Evolutionary conservation across 192 early-diverging fungal species (phyloP), one percentile per base, ranked within the genome.

Genomic region (Backusella sp.): DNA sequence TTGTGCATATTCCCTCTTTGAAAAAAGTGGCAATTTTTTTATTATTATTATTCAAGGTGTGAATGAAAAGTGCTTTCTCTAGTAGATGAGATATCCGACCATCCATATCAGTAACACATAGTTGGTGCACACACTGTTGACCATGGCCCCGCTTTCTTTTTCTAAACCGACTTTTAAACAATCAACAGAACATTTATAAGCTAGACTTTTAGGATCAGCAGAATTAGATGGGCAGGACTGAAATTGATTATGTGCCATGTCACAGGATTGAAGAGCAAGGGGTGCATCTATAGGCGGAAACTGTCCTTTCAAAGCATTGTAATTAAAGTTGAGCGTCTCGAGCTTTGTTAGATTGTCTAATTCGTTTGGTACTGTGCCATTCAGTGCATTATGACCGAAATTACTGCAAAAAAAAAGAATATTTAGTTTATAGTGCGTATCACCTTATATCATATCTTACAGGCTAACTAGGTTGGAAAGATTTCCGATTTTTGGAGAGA

Each of bases 231-330:
- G 78, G 59, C 78, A 83, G 17, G 65, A 70, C 34, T 80, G 73
- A 73, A 83, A 80, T 42, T 68, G 66, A 39, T 80, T 83, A 17
- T 75, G 82, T 1, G 39, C 15, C 53, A 75, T 59, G 19, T 39
- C 56, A 46, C 82, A 83, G 21, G 59, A 71, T 7, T 23, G 73
- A 7, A 83, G 59, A 36, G 65, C 39, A 17, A 53, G 15, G 4
- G 82, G 82, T 8, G 82, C 82, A 44, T 42, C 32, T 34, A 59
- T 21, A 8, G 76, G 34, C 30, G 82, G 82, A 36, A 83, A 83
- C 14, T 49, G 56, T 6, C 78, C 75, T 34, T 73, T 75, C 19
- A 83, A 72, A 0, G 66, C 15, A 62, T 83, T 83, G 36, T 70
- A 73, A 35, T 77, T 83, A 12, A 83, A 46, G 11, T 9, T 46